A percentile compares a stretch with the other conserved stretches of the same genome.
These are phyloP conservation scores for Penicillium canariense DNA, from an alignment of 495 filamentous ascomycete species.

Conservation along the genomic window DNA sequence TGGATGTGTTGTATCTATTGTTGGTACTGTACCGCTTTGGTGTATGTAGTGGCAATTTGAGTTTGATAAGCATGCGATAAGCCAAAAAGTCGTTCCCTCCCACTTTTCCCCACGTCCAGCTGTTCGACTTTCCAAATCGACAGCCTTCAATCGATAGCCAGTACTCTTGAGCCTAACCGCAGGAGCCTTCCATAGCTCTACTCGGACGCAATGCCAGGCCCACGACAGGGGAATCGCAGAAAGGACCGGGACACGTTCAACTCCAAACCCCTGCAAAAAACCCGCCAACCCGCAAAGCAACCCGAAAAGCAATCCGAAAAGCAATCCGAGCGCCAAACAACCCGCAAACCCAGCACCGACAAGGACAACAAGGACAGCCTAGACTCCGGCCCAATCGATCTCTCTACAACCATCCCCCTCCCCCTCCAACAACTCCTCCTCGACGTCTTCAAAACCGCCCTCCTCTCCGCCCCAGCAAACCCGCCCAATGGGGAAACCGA, in stretches of 20 bases:
- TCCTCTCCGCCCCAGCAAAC: slow-evolving; percentile 33
- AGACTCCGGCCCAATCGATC: slow-evolving; percentile 17
- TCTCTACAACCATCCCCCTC: slow-evolving; percentile 37
- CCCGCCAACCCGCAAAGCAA: not conserved
- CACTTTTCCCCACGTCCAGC: not conserved
- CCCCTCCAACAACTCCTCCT: slow-evolving; percentile 70
- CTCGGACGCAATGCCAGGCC: not conserved
- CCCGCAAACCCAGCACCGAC: slow-evolving; percentile 16
- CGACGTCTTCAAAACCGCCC: slow-evolving; percentile 69
- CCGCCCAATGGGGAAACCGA: slow-evolving; percentile 10
- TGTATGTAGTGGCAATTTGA: slow-evolving; percentile 20
- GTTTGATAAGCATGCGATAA: slow-evolving; percentile 23
- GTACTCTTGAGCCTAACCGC: not conserved
- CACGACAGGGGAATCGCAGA: slow-evolving; percentile 13
- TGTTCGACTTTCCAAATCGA: not conserved
- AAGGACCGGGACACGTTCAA: slow-evolving; percentile 1
- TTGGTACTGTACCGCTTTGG: slow-evolving; percentile 6
- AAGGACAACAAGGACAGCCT: slow-evolving; percentile 4
- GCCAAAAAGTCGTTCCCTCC: slow-evolving; percentile 12
- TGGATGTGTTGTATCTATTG: slow-evolving; percentile 6
- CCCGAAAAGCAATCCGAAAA: not conserved
- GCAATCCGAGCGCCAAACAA: slow-evolving; percentile 4
- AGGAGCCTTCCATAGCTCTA: not conserved
- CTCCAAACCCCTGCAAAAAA: not conserved
- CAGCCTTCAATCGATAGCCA: not conserved